These are phyloP conservation scores for Graphilbum fragrans DNA, from an alignment of 2,329 filamentous ascomycete genomes.

Conservation along the genomic window DNA sequence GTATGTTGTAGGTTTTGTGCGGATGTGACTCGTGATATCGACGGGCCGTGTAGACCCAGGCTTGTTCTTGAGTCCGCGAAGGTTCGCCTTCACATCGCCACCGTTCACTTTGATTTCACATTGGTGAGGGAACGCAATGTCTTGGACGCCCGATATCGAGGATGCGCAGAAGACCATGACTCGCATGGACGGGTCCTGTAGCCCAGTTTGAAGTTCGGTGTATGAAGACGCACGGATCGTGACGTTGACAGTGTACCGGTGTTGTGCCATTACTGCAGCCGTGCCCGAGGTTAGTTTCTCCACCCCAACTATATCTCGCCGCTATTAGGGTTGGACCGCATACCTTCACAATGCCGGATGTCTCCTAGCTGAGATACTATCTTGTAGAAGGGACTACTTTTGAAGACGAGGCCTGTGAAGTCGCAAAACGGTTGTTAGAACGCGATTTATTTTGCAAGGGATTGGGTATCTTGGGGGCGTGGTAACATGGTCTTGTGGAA, in stretches of 20 bases:
- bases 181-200: conserved; percentile 48
- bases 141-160: conserved; percentile 51
- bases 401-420: conserved; percentile 29
- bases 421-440: no score
- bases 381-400: conserved; percentile 76
- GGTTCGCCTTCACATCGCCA: conserved; percentile 81
- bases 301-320: background rate
- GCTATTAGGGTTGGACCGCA: conserved; percentile 15
- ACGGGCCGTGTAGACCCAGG: conserved; percentile 88
- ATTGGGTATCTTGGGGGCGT: no score
- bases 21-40: conserved; percentile 71
- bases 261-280: conserved; percentile 40
- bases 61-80: conserved; percentile 90
- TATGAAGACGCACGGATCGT: conserved; percentile 36
- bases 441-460: no score
- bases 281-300: conserved; percentile 12
- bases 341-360: conserved; percentile 62
- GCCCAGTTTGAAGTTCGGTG: conserved; percentile 40
- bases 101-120: conserved; percentile 86
- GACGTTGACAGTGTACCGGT: conserved; percentile 34
- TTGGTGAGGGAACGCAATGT: conserved; percentile 84
- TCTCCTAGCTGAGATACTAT: conserved; percentile 53
- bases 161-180: conserved; percentile 77
- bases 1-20: conserved; percentile 55
- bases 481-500: no score